These are phyloP conservation scores for Debaryomyces hansenii DNA, from an alignment of 805 yeast genomes.

Conservation along the genomic window DNA sequence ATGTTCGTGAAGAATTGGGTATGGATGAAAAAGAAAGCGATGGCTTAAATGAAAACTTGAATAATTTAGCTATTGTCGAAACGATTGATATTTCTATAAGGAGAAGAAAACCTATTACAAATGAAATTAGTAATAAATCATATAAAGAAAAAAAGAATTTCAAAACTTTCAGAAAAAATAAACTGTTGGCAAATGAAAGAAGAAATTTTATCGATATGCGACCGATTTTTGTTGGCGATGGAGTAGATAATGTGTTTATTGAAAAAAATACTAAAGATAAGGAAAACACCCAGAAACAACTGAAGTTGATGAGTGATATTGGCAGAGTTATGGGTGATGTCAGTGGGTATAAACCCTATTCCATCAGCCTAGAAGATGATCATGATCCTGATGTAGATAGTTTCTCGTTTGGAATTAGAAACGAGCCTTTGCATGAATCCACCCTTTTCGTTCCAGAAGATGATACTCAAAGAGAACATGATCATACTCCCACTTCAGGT, in stretches of 20 bases:
- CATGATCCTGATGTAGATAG: neutral
- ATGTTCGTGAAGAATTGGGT: conserved; percentile 26
- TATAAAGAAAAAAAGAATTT: conserved; percentile 25
- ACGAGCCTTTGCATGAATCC: neutral
- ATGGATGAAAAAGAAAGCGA: conserved; percentile 11
- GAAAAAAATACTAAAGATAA: neutral
- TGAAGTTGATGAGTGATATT: conserved; percentile 13
- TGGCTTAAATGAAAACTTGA: conserved; percentile 14
- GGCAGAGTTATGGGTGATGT: conserved; percentile 17
- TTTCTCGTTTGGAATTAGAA: neutral
- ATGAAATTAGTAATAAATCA: neutral
- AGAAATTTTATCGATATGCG: conserved; percentile 21
- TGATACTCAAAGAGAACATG: too few species aligned
- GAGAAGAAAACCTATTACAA: neutral
- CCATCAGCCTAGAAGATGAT: neutral
- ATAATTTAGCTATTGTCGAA: conserved; percentile 33
- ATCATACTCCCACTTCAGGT: neutral
- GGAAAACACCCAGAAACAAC: conserved; percentile 2
- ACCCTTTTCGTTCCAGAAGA: conserved; percentile 3
- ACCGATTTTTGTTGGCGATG: conserved; percentile 2
- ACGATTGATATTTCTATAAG: conserved; percentile 21
- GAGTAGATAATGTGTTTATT: neutral
- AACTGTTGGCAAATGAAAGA: conserved; percentile 15
- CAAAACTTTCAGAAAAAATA: conserved; percentile 29
- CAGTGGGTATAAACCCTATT: conserved; percentile 1